These are phyloP conservation scores for Barbatosphaeria neglecta DNA, from an alignment of 495 filamentous ascomycete species.

Conservation along the genomic window DNA sequence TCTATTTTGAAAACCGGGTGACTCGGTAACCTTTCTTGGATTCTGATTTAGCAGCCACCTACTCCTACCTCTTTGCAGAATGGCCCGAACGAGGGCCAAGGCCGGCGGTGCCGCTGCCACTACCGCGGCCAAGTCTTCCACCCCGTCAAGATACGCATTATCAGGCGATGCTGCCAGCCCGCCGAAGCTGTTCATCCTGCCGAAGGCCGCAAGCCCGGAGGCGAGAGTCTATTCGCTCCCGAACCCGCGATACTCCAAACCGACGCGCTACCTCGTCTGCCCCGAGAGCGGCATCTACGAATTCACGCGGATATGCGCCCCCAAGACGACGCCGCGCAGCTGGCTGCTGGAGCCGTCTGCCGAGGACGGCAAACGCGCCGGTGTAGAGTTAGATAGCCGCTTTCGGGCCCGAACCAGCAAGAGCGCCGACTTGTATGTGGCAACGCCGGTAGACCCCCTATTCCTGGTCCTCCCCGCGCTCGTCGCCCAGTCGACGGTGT, in stretches of 20 bases:
- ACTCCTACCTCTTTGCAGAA: not conserved
- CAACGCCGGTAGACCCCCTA: slow-evolving; percentile 72
- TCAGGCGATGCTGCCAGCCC: slow-evolving; percentile 25
- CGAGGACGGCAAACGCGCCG: slow-evolving; percentile 2
- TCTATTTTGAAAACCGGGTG: too few species aligned
- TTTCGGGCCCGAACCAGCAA: slow-evolving; percentile 30
- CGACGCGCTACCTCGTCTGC: slow-evolving; percentile 69
- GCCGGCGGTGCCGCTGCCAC: slow-evolving; percentile 13
- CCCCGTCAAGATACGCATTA: slow-evolving; percentile 22
- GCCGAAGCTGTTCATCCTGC: slow-evolving; percentile 71
- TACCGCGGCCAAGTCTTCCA: slow-evolving; percentile 6
- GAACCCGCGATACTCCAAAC: slow-evolving; percentile 57
- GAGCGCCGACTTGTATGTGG: slow-evolving; percentile 60
- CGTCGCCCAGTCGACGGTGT: slow-evolving; percentile 7
- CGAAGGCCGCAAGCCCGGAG: slow-evolving; percentile 48
- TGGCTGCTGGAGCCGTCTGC: slow-evolving; percentile 50
- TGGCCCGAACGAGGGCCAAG: slow-evolving; percentile 14
- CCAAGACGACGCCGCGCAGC: slow-evolving; percentile 48
- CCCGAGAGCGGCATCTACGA: slow-evolving; percentile 74
- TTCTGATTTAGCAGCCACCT: too few species aligned
- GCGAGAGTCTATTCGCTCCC: slow-evolving; percentile 64
- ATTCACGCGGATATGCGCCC: slow-evolving; percentile 64
- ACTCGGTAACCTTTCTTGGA: not conserved
- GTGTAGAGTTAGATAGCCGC: not conserved
- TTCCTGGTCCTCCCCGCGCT: slow-evolving; percentile 74